phyloP scores from a whole-genome alignment of 495 filamentous ascomycete genomes.

The Aspergillus panamensis region DNA sequence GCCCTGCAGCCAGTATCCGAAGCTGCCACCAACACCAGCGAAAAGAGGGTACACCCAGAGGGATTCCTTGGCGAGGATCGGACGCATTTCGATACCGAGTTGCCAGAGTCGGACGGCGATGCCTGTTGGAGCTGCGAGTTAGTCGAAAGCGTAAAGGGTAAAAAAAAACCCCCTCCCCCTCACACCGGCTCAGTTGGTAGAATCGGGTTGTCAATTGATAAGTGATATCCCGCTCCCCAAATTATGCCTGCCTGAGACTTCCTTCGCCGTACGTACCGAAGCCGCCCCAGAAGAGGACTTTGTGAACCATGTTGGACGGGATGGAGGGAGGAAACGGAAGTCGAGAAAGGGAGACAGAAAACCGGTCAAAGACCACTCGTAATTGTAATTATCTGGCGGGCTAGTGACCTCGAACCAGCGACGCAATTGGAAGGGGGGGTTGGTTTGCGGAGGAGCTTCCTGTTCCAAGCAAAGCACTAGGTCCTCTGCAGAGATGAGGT shows the following conservation, averaged over 20 bases:
- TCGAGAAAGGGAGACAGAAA: not conserved
- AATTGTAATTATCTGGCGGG: conserved; percentile 1
- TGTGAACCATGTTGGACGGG: conserved; percentile 55
- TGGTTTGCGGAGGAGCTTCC: conserved; percentile 6
- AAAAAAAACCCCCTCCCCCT: not conserved
- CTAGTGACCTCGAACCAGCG: conserved; percentile 11
- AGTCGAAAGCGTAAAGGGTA: not conserved
- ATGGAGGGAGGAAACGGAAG: conserved; percentile 2
- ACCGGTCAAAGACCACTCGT: not conserved
- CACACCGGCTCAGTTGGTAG: not conserved
- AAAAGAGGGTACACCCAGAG: conserved; percentile 93
- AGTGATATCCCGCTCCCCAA: not conserved
- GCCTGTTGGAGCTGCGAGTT: conserved; percentile 51
- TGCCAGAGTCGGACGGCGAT: conserved; percentile 89
- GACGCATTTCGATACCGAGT: conserved; percentile 97
- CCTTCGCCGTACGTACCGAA: conserved; percentile 66
- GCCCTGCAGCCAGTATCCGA: conserved; percentile 93
- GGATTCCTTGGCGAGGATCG: conserved; percentile 71
- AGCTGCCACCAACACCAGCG: conserved; percentile 75
- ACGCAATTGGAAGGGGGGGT: not conserved
- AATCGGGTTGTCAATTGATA: not conserved
- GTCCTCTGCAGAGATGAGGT: conserved; percentile 30
- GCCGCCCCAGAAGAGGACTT: conserved; percentile 92
- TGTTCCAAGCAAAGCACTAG: conserved; percentile 1
- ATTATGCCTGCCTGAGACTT: not conserved